These are phyloP conservation scores for Cladosporium oxysporum DNA, from an alignment of 2,329 filamentous ascomycete species.

Conservation along the genomic window DNA sequence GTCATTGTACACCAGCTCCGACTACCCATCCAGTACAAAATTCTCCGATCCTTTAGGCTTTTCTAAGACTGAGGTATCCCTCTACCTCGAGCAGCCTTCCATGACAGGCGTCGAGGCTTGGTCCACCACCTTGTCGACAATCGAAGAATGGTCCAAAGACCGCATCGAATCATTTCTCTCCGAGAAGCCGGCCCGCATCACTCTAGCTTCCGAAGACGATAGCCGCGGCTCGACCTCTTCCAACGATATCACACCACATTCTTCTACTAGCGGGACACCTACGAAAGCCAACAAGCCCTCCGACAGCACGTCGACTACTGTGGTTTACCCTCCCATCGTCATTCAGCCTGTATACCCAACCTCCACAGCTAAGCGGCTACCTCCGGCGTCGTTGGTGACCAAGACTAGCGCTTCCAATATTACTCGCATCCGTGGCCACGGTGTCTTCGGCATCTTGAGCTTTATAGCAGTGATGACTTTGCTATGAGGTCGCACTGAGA, in stretches of 20 bases:
- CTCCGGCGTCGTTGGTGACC: not conserved
- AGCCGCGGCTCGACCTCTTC: not conserved
- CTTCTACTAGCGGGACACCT: not conserved
- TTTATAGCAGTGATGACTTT: not conserved
- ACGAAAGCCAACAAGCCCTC: not conserved
- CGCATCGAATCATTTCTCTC: not conserved
- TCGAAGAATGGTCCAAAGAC: not conserved
- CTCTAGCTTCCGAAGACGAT: not conserved
- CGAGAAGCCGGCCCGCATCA: not conserved
- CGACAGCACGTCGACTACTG: not conserved
- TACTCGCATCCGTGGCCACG: not conserved
- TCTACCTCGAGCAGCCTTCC: not conserved
- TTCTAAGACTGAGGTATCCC: not conserved
- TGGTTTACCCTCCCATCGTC: not conserved
- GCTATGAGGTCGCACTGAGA: not conserved
- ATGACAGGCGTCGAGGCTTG: conserved; percentile 1
- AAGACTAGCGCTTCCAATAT: not conserved
- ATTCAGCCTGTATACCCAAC: not conserved
- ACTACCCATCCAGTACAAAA: not conserved
- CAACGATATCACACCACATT: not conserved
- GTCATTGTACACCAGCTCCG: not conserved
- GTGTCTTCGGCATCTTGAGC: not conserved
- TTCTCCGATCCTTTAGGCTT: not conserved
- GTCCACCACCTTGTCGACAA: not conserved
- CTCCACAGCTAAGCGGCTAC: not conserved